Base-by-base conservation (phyloP, 1,139 yeast genomes). In the Candida sanyaensis region DNA sequence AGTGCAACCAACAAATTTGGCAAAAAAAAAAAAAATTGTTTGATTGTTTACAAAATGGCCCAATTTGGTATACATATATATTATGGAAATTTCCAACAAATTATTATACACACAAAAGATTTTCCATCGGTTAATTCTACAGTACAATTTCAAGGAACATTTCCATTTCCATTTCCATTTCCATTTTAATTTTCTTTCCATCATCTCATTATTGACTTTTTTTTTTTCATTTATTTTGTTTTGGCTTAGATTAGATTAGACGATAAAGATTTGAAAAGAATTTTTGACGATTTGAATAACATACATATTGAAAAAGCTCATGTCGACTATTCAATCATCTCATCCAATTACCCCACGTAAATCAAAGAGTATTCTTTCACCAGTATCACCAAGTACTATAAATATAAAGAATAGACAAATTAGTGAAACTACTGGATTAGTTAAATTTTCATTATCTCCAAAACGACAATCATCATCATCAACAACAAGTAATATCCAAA, bases 341-440 rank as follows among this genome's bases (percentile, higher is more conserved):
- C 3, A 17, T 17, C 21, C 3, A 36, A 36, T 36, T 36, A 23
- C 38, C 28, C 38, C 38, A 36, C 28, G 38, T 23, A 36, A 33
- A 33, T 17, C 36, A 12, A 27, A 29, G 30, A 23, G 13, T n/a
- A 51, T 56, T 12, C 49, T 56, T 23, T 44, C 49, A 33, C 55
- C 58, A 9, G 41, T 51, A 17, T 49, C 51, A 13, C 44, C 51
- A 12, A 43, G 41, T 29, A 12, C 36, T 13, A 30, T 23, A 44
- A 38, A 39, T 41, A 36, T 33, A 24, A 49, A 43, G 28, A 51
- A 55, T 23, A 47, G 63, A 41, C 46, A 56, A 11, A 48, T 58
- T 26, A 60, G 64, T 45, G 60, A 59, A 47, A 48, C 61, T 4
- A 59, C 63, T 1, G 64, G 64, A 7, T 48, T 61, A 23, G 62